A percentile compares a stretch with the other conserved stretches of the same genome.
These are phyloP conservation scores for Psilocybe subaeruginosa DNA, from an alignment of 768 basidiomycete species.

Conservation along the genomic window DNA sequence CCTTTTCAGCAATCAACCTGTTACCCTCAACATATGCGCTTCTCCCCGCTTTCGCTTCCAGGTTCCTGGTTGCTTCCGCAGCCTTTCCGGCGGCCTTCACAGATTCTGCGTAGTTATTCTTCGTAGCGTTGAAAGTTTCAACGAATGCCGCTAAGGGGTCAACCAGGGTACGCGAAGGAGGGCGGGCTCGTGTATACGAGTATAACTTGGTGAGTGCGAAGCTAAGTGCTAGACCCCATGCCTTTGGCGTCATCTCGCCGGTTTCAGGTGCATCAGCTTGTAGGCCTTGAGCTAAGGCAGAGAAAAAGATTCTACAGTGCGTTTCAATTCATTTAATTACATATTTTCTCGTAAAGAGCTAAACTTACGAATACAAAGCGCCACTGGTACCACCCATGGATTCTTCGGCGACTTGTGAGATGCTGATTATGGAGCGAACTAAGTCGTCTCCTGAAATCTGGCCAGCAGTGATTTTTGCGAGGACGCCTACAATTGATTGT, in stretches of 20 bases:
- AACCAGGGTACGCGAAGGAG: constrained; percentile 90
- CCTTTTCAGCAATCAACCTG: constrained; percentile 58
- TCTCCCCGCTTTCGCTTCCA: constrained; percentile 85
- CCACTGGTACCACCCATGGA: constrained; percentile 93
- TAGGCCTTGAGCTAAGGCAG: constrained; percentile 78
- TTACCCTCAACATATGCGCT: constrained; percentile 85
- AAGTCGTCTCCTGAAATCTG: constrained; percentile 66
- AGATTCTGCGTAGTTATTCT: constrained; percentile 36
- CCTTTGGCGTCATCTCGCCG: constrained; percentile 44
- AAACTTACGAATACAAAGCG: constrained; percentile 83
- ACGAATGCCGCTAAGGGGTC: constrained; percentile 88
- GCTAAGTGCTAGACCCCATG: constrained; percentile 65
- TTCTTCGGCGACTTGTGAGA: constrained; percentile 79
- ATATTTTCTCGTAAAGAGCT: background rate
- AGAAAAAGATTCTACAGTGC: constrained; percentile 82
- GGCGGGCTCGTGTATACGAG: constrained; percentile 86
- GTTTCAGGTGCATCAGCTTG: constrained; percentile 37
- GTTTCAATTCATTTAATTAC: background rate
- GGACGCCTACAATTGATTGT: constrained; percentile 47
- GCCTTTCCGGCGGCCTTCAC: constrained; percentile 64
- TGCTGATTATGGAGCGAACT: constrained; percentile 61
- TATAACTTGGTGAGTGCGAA: constrained; percentile 66
- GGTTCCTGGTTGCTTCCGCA: constrained; percentile 72
- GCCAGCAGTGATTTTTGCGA: constrained; percentile 57
- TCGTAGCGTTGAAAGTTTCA: constrained; percentile 35